Evolutionary conservation across 169 alveolate genomes (phyloP).

Genomic region (Perkinsus chesapeaki): DNA sequence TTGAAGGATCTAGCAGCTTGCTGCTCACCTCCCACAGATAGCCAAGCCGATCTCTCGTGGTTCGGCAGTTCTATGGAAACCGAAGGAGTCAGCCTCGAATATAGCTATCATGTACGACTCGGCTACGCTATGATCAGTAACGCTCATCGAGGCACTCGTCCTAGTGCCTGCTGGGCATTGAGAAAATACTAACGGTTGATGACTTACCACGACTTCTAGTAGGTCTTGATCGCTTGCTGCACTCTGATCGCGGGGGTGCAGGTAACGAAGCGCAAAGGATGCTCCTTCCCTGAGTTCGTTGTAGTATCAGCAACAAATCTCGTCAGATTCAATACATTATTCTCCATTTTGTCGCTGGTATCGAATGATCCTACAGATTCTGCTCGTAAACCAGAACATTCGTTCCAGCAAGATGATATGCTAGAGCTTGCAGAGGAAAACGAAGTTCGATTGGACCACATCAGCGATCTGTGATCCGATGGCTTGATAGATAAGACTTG

Average conservation of each 20-base stretch:
- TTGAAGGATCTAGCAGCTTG: no score
- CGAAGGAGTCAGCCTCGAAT: neutral
- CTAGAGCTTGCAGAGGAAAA: neutral
- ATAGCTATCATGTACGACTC: neutral
- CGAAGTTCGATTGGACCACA: neutral
- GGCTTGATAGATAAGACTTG: no score
- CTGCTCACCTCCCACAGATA: neutral
- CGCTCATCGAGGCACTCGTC: neutral
- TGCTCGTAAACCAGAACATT: no score
- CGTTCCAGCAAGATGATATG: neutral
- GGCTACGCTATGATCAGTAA: neutral
- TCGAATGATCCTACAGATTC: no score
- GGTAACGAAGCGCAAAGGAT: no score
- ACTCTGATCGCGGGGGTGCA: no score
- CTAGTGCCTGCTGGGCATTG: neutral
- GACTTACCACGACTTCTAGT: neutral
- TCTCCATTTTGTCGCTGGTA: no score
- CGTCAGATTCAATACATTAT: no score
- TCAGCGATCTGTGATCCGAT: neutral
- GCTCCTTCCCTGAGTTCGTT: no score
- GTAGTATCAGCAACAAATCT: no score
- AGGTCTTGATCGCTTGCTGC: neutral
- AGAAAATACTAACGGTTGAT: no score
- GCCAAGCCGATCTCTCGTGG: neutral
- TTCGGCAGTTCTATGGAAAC: neutral